These are phyloP conservation scores for Thraustotheca clavata DNA, from an alignment of 352 stramenopile species.

Conservation along the genomic window DNA sequence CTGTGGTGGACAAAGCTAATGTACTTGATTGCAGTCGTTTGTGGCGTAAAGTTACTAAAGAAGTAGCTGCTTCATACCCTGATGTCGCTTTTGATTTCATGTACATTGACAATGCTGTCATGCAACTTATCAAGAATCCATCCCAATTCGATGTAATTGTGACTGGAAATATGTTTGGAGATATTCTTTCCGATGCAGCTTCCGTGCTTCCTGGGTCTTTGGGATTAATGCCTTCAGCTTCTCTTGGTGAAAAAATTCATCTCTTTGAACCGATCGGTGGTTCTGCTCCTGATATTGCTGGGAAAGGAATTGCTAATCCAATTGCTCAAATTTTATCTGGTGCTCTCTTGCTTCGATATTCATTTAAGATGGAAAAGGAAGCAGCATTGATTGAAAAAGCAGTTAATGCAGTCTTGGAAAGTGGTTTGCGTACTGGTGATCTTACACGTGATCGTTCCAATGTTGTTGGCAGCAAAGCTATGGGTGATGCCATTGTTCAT, in stretches of 20 bases:
- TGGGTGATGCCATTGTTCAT: conserved; percentile 72
- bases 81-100: conserved; percentile 95
- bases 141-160: conserved; percentile 99
- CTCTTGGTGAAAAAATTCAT: conserved; percentile 82
- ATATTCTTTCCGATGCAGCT: conserved; percentile 97
- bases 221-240: conserved; percentile 98
- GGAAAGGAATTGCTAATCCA: conserved; percentile 94
- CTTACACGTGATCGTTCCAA: conserved; percentile 47
- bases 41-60: conserved; percentile 89
- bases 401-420: conserved; percentile 73
- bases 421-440: conserved; percentile 80
- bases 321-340: conserved; percentile 97
- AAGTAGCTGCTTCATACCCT: conserved; percentile 85
- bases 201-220: conserved; percentile 97
- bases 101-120: conserved; percentile 99
- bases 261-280: conserved; percentile 98
- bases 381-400: conserved; percentile 72
- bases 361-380: conserved; percentile 67
- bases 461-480: conserved; percentile 50
- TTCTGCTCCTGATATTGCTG: conserved; percentile 97
- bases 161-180: conserved; percentile 98
- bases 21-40: conserved; percentile 94
- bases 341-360: conserved; percentile 96
- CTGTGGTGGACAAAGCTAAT: conserved; percentile 99
- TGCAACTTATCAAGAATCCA: conserved; percentile 97